Evolutionary conservation across 805 yeast genomes (phyloP).

Genomic region (Hanseniaspora valbyensis): DNA sequence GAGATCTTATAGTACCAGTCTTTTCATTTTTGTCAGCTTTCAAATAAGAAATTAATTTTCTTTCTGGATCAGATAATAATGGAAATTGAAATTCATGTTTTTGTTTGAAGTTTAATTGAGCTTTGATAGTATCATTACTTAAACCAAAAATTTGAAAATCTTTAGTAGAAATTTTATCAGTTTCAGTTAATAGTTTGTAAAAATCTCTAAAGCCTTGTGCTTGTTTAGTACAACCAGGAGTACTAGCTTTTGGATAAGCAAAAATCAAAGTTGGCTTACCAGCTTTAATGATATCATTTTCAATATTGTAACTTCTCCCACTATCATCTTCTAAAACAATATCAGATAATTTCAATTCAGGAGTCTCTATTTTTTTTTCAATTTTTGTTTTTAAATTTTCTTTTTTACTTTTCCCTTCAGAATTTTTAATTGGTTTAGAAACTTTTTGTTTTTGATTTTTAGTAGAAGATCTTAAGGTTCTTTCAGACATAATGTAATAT

Average conservation of each 20-base stretch:
- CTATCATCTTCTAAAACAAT: conserved; percentile 32
- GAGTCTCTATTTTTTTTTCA: not conserved
- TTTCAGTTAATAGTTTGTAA: conserved; percentile 36
- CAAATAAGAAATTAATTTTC: conserved; percentile 53
- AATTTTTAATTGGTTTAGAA: not conserved
- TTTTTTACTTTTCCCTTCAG: not conserved
- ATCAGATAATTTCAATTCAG: conserved; percentile 33
- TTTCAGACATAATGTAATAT: conserved; percentile 3
- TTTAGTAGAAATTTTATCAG: conserved; percentile 31
- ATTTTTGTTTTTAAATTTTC: not conserved
- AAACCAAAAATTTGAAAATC: conserved; percentile 59
- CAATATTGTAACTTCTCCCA: conserved; percentile 22
- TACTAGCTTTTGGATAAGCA: conserved; percentile 84
- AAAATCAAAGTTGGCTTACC: conserved; percentile 44
- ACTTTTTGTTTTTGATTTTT: not conserved
- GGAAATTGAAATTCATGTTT: conserved; percentile 67
- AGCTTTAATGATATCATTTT: conserved; percentile 33
- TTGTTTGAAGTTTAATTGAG: conserved; percentile 64
- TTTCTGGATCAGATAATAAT: conserved; percentile 65
- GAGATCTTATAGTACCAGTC: conserved; percentile 72
- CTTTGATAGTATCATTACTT: conserved; percentile 67
- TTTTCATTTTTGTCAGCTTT: conserved; percentile 76
- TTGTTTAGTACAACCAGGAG: conserved; percentile 95
- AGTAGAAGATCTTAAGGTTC: conserved; percentile 8
- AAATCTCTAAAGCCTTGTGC: conserved; percentile 77